Base-by-base conservation (phyloP, 345 rosid genomes). In the Acer yangbiense region DNA sequence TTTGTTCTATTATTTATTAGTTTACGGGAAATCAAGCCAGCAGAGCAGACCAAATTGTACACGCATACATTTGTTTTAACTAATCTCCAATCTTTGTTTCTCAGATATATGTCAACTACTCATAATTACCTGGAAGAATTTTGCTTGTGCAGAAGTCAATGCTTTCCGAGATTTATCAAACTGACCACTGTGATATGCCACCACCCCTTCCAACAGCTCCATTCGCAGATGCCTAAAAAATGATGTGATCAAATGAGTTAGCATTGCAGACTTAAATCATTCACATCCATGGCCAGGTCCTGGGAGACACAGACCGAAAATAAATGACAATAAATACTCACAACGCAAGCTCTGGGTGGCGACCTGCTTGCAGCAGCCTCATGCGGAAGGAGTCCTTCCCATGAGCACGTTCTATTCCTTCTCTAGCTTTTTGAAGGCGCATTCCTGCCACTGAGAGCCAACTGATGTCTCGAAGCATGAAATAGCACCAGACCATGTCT, bases 401-500 rank as follows among this genome's bases (percentile, higher is more conserved):
- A 78, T 95, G 96, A 78, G 94, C 88, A 83, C 86, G 96, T 65
- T 93, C 97, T 68, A 95, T 85, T 83, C 98, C 98, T 83, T 85
- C 91, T 87, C 97, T 93, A 23, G 98, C 97, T 75, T 86, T 92
- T 74, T 85, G 87, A 61, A 95, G 94, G 27, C 97, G 96, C 57
- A 85, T 71, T 68, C 98, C 98, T 44, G 97, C 99, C 80, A 85
- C 90, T n/a, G 99, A 87, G 23, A 95, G 89, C 83, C 95, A 86
- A 43, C 90, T 91, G 85, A 95, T 77, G 84, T 95, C 97, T 69
- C 78, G 90, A 55, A 93, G 97, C 97, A 92, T 85, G 88, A 93
- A 95, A 80, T 91, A 93, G 82, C 98, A 95, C 99, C 99, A 95
- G 16, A 94, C 99, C 88, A 93, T 92, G 92, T 95, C 98, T 83